phyloP scores from a whole-genome alignment of 1,139 yeast species.

The Geotrichum phurueaensis region DNA sequence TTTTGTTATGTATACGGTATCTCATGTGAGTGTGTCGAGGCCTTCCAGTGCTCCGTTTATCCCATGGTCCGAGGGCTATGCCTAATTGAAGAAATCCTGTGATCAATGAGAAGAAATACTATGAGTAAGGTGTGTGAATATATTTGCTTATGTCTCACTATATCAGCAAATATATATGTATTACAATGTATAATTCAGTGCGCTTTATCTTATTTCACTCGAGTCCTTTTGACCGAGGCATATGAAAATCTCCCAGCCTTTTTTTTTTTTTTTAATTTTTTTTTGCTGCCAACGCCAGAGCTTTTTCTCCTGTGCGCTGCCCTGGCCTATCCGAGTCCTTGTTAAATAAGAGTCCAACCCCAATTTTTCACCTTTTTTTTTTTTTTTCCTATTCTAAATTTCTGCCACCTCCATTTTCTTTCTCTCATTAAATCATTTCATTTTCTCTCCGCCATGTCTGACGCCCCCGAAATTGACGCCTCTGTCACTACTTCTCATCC shows the following conservation, averaged over 20 bases:
- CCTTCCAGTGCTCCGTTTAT: neutral
- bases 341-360: neutral
- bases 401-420: neutral
- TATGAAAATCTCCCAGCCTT: neutral
- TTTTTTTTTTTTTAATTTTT: neutral
- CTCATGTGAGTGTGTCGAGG: neutral
- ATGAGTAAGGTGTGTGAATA: neutral
- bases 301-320: neutral
- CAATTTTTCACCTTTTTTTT: neutral
- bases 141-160: too few species aligned
- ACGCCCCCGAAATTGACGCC: constrained; percentile 16
- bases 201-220: neutral
- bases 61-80: neutral
- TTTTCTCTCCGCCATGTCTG: constrained; percentile 10
- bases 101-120: neutral
- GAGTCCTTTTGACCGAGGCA: neutral
- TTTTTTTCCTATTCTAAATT: neutral
- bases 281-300: constrained; percentile 10
- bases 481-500: constrained; percentile 1
- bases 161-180: too few species aligned
- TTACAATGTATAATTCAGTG: neutral
- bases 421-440: neutral
- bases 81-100: neutral
- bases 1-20: neutral
- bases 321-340: neutral